Evolutionary conservation across 441 rosid genomes (phyloP).

Genomic region (Populus hybrid): DNA sequence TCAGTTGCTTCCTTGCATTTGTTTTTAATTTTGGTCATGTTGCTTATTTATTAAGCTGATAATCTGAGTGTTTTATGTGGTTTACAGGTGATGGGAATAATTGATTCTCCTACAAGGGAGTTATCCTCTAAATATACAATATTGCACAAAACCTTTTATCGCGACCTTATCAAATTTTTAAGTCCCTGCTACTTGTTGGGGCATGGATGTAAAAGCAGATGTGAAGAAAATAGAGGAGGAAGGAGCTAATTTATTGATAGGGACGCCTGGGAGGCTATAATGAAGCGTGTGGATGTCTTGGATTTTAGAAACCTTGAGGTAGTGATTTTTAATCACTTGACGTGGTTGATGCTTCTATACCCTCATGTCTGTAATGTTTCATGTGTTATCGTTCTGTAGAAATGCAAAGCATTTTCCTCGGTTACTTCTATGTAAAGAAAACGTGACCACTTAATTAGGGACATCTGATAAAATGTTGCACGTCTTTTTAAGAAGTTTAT

Average conservation of each 20-base stretch:
- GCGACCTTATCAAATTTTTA: conserved; percentile 61
- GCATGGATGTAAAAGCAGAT: conserved; percentile 67
- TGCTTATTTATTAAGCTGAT: neutral
- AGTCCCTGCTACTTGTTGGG: conserved; percentile 78
- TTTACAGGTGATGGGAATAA: conserved; percentile 71
- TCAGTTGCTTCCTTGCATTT: no score
- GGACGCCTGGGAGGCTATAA: conserved; percentile 93
- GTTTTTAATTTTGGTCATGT: neutral
- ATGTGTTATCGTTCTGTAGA: neutral
- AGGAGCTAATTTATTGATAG: conserved; percentile 81
- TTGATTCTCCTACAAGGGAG: conserved; percentile 90
- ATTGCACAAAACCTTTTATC: conserved; percentile 73
- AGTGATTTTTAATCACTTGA: neutral
- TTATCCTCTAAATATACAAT: conserved; percentile 63
- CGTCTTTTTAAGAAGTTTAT: neutral
- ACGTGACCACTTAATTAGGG: neutral
- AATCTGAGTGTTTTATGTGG: neutral
- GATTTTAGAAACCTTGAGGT: conserved; percentile 84
- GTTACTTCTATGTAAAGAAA: neutral
- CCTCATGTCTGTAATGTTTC: neutral
- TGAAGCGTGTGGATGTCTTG: conserved; percentile 70
- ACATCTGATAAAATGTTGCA: neutral
- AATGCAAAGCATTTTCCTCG: neutral
- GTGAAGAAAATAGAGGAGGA: conserved; percentile 66
- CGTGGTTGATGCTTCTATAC: neutral